A percentile compares a stretch with the other conserved stretches of the same genome.
Conservation (phyloP, 441 rosid genomes). For the Breynia disticha region DNA sequence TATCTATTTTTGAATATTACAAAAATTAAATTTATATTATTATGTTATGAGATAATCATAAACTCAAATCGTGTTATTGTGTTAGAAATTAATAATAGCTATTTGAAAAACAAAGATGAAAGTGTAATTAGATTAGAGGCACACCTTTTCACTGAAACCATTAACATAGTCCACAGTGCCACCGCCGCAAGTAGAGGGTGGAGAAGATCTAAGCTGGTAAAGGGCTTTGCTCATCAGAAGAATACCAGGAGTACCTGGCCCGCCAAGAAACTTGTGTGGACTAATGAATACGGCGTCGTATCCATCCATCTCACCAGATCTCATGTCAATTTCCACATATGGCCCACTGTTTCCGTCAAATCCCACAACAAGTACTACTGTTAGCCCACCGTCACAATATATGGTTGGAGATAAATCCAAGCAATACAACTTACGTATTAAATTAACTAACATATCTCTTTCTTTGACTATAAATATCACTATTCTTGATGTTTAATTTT, state of each 20-base stretch:
- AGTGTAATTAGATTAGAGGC: background rate
- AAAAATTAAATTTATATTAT: no score
- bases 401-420: background rate
- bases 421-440: background rate
- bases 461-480: no score
- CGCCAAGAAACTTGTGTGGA: conserved; percentile 57
- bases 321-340: conserved; percentile 48
- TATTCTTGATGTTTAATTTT: no score
- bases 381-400: no score
- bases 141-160: conserved; percentile 40
- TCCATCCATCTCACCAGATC: conserved; percentile 40
- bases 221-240: conserved; percentile 42
- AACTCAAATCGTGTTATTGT: no score
- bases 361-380: no score
- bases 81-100: no score
- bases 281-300: conserved; percentile 53
- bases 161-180: conserved; percentile 56
- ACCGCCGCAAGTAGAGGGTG: conserved; percentile 63
- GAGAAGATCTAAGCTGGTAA: conserved; percentile 30
- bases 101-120: no score
- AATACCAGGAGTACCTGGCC: conserved; percentile 54
- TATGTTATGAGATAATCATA: no score
- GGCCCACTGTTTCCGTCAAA: conserved; percentile 28
- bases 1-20: no score
- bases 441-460: background rate